Percentiles rank a stretch among this genome's conserved stretches.
Evolutionary conservation across 2,329 filamentous ascomycete species (phyloP).

Genomic region (Phialemoniopsis sp.): DNA sequence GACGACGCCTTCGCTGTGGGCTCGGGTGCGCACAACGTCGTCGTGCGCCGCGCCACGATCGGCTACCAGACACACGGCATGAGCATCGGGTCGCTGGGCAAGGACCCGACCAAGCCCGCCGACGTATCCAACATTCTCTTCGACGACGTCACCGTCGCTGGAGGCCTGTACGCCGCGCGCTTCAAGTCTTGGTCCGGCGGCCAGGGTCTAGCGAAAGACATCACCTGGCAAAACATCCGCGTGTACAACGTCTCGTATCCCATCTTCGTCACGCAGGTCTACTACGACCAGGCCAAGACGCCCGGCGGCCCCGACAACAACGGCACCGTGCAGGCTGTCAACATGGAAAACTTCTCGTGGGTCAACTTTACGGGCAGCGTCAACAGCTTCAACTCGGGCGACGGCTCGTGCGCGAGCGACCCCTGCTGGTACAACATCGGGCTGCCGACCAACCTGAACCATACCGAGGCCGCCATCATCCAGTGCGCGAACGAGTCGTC

Average conservation of each 20-base stretch:
- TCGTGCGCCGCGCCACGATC: slow-evolving; percentile 31
- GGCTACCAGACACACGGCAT: slow-evolving; percentile 38
- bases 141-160: slow-evolving; percentile 33
- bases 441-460: slow-evolving; percentile 24
- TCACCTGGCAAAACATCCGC: slow-evolving; percentile 37
- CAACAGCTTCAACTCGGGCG: slow-evolving; percentile 34
- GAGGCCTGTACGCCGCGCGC: slow-evolving; percentile 33
- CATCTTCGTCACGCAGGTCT: slow-evolving; percentile 40
- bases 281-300: slow-evolving; percentile 29
- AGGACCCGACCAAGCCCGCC: slow-evolving; percentile 25
- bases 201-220: slow-evolving; percentile 31
- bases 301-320: slow-evolving; percentile 10
- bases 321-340: slow-evolving; percentile 30
- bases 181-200: slow-evolving; percentile 40
- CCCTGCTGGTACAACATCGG: slow-evolving; percentile 39
- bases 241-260: slow-evolving; percentile 39
- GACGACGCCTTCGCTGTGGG: slow-evolving; percentile 36
- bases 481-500: slow-evolving; percentile 33
- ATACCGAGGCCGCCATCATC: slow-evolving; percentile 34
- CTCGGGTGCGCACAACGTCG: slow-evolving; percentile 28
- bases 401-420: slow-evolving; percentile 33
- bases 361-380: slow-evolving; percentile 32
- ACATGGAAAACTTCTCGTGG: slow-evolving; percentile 37
- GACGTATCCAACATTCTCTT: slow-evolving; percentile 36
- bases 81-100: slow-evolving; percentile 36